Evolutionary conservation across 257 asterid species (phyloP).

Genomic region (Oldenlandia corymbosa): DNA sequence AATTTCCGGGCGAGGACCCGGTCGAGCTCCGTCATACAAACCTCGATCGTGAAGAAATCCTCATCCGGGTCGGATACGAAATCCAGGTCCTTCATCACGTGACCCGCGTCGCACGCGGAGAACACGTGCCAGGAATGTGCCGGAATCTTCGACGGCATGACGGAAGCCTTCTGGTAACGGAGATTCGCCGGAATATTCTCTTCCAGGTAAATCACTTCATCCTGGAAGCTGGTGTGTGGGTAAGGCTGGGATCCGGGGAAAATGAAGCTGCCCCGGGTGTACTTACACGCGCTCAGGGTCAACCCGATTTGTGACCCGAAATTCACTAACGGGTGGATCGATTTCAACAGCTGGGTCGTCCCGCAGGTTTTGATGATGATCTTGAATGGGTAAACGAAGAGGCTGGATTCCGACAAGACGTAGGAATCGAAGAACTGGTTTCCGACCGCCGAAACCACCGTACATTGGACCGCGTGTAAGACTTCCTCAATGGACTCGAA

Average conservation of each 20-base stretch:
- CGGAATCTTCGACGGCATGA: conserved; percentile 49
- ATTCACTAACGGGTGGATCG: conserved; percentile 55
- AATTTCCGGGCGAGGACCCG: conserved; percentile 56
- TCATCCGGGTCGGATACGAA: conserved; percentile 8
- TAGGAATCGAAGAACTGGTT: conserved; percentile 72
- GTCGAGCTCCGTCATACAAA: conserved; percentile 91
- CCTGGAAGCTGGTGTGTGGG: conserved; percentile 74
- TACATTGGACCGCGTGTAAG: conserved; percentile 83
- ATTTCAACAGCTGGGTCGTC: conserved; percentile 75
- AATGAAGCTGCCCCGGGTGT: conserved; percentile 86
- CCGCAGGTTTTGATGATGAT: conserved; percentile 97
- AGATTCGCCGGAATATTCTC: conserved; percentile 46
- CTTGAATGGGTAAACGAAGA: conserved; percentile 78
- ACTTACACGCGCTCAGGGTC: conserved; percentile 58
- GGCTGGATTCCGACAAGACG: conserved; percentile 75
- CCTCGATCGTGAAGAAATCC: conserved; percentile 54
- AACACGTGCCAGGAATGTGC: conserved; percentile 91
- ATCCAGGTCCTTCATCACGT: no score
- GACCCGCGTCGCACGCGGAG: conserved; percentile 45
- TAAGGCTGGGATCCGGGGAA: conserved; percentile 82
- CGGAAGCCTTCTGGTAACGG: conserved; percentile 46
- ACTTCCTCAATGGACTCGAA: conserved; percentile 56
- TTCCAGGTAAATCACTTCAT: conserved; percentile 61
- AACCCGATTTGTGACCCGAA: conserved; percentile 54
- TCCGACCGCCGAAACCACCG: conserved; percentile 83